These are phyloP conservation scores for Fraxinus greggii DNA, from an alignment of 305 asterid genomes.

Conservation along the genomic window DNA sequence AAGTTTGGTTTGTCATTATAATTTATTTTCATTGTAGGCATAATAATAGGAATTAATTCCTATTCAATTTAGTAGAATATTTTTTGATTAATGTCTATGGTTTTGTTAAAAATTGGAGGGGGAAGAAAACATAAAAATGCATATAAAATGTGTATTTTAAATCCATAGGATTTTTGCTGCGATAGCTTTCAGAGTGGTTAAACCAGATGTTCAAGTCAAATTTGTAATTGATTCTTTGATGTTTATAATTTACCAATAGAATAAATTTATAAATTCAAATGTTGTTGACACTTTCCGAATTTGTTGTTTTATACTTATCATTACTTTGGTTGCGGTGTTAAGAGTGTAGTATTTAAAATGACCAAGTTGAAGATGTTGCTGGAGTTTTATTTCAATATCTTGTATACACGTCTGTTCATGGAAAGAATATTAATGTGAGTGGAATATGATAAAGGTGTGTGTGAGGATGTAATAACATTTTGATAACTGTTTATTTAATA, in stretches of 20 bases:
- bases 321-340: neutral
- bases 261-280: neutral
- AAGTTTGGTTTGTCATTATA: constrained; percentile 19
- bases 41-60: neutral
- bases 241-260: neutral
- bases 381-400: neutral
- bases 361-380: neutral
- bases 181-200: neutral
- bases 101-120: neutral
- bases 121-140: neutral
- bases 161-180: neutral
- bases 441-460: neutral
- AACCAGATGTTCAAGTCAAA: neutral
- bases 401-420: neutral
- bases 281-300: neutral
- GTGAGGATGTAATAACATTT: neutral
- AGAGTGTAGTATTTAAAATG: neutral
- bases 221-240: neutral
- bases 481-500: neutral
- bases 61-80: neutral
- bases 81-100: neutral
- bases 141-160: neutral
- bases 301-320: neutral
- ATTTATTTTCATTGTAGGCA: neutral
- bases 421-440: neutral